Evolutionary conservation across 164 flowering plant species (phyloP), one percentile per base, ranked within the genome.

Genomic region (Cinnamomum micranthum): DNA sequence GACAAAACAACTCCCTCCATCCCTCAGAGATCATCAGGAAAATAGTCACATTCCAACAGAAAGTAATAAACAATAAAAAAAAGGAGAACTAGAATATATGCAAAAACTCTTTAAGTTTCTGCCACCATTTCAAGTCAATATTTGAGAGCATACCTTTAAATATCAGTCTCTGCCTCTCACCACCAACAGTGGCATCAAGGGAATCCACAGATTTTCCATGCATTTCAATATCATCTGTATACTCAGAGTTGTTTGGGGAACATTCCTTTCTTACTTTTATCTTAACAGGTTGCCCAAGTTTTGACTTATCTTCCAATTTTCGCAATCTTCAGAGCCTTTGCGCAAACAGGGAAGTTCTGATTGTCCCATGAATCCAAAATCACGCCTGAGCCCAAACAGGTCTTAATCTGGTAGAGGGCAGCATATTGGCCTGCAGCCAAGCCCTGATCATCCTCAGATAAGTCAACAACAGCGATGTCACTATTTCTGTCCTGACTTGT

Each of bases 351-450:
- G 76, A 91, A 93, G n/a, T 88, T 89, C 69, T 87, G 82, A 58
- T 92, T 95, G 72, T 93, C 95, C 95, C 95, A 88, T 12, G 97
- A 91, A 70, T 95, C 98, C 83, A 93, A 80, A 68, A 95, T 95
- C 41, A 95, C 81, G 6, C 98, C 99, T 52, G 99, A 92, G 22
- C 99, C 99, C 35, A 93, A 76, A 82, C 99, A 95, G 13, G 82
- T 80, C 23, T 67, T 82, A 72, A 74, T 88, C 66, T 77, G 75
- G 78, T 92, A 95, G 83, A 95, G 93, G 62, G 98, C 98, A 11
- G 98, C 86, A 80, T 90, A 93, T 81, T 93, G 99, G 59, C 99
- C 99, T 20, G 98, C 96, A 74, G 98, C 99, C 58, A 93, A 85
- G 69, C 99, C 98, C 80, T 95, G 99, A 81, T 95, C 98, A 64